A percentile compares a stretch with the other conserved stretches of the same genome.
Conservation (phyloP, 805 yeast species). For the Yarrowia sp. region DNA sequence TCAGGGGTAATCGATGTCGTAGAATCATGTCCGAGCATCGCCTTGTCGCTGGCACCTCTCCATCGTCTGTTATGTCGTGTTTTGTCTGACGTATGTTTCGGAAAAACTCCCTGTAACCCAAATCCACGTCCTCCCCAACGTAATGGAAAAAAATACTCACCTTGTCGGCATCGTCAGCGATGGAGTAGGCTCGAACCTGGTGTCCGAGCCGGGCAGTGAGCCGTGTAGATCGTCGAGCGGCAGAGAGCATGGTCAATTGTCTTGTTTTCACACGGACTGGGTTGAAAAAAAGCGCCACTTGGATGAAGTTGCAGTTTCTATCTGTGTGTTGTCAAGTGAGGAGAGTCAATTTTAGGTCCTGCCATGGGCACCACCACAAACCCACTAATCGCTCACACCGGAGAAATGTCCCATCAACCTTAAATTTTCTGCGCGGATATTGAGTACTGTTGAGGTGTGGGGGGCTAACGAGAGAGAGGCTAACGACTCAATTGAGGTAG, state of each 20-base stretch:
- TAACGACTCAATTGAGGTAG: background rate
- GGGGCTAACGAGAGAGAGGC: background rate
- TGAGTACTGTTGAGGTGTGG: slow-evolving; percentile 25
- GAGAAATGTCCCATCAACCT: slow-evolving; percentile 23
- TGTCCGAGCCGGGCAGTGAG: slow-evolving; percentile 21
- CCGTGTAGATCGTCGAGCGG: slow-evolving; percentile 25
- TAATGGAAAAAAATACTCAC: slow-evolving; percentile 23
- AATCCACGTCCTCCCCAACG: slow-evolving; percentile 19
- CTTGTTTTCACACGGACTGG: slow-evolving; percentile 16
- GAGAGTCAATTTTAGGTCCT: slow-evolving; percentile 21
- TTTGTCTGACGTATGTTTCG: background rate
- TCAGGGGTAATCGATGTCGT: background rate
- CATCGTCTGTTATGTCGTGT: background rate
- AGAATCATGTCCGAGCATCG: background rate
- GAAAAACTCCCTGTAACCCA: slow-evolving; percentile 28
- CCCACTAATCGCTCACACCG: slow-evolving; percentile 27
- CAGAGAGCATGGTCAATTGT: slow-evolving; percentile 27
- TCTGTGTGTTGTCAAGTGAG: slow-evolving; percentile 25
- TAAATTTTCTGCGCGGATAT: slow-evolving; percentile 22
- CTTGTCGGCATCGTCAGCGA: slow-evolving; percentile 25
- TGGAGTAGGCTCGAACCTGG: slow-evolving; percentile 24
- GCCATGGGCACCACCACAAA: slow-evolving; percentile 19
- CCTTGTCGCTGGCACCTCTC: background rate
- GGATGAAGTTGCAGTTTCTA: slow-evolving; percentile 23
- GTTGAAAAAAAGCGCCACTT: slow-evolving; percentile 11